Conservation (phyloP, 2,329 filamentous ascomycete genomes). For the Trichophyton schoenleinii region DNA sequence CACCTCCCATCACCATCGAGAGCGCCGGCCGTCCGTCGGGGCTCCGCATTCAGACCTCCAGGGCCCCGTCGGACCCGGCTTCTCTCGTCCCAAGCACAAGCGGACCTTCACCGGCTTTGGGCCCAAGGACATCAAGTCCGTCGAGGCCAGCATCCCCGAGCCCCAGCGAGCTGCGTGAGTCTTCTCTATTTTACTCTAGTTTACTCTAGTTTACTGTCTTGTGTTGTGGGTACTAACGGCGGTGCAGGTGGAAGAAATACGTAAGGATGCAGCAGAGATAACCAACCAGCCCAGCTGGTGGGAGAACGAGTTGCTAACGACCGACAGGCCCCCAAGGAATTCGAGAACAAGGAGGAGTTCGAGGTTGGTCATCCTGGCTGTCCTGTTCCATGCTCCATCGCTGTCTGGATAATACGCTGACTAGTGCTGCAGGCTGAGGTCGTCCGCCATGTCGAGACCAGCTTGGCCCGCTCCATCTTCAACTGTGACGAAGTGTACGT, state of each 20-base stretch:
- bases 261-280: conserved; percentile 23
- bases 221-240: neutral
- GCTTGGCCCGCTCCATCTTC: conserved; percentile 86
- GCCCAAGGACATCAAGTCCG: conserved; percentile 77
- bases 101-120: conserved; percentile 93
- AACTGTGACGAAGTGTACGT: conserved; percentile 77
- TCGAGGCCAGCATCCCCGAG: conserved; percentile 85
- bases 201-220: neutral
- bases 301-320: no score
- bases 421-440: conserved; percentile 55
- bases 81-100: conserved; percentile 89
- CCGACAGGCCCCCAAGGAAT: conserved; percentile 49
- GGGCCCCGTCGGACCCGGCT: conserved; percentile 73
- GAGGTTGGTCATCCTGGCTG: conserved; percentile 29
- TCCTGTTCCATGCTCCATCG: neutral
- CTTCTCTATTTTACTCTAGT: no score
- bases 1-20: conserved; percentile 36
- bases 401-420: neutral
- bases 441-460: conserved; percentile 91
- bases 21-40: conserved; percentile 69
- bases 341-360: conserved; percentile 71
- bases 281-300: no score
- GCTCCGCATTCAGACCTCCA: conserved; percentile 77
- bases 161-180: conserved; percentile 64
- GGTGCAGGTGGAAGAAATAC: conserved; percentile 46